phyloP scores from a whole-genome alignment of 768 basidiomycete species.

The Trametes coccinea region DNA sequence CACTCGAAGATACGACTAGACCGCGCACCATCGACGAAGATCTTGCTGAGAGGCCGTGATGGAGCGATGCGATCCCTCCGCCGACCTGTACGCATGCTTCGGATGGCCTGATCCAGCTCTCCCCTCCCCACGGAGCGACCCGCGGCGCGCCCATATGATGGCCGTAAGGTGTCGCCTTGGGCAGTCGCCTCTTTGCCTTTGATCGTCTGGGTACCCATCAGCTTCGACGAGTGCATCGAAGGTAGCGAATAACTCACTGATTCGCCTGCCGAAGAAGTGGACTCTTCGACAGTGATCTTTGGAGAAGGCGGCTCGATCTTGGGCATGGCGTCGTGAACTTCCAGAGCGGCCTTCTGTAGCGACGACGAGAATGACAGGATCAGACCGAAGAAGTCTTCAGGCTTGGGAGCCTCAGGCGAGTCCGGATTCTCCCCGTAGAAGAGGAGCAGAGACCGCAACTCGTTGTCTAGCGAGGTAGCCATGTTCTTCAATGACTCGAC shows the following conservation, averaged over 20 bases:
- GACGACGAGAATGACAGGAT: slow-evolving; percentile 74
- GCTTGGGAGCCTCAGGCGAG: slow-evolving; percentile 61
- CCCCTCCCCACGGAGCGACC: slow-evolving; percentile 69
- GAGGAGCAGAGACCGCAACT: slow-evolving; percentile 56
- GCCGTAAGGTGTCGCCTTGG: slow-evolving; percentile 33
- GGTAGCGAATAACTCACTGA: slow-evolving; percentile 14
- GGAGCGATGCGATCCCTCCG: slow-evolving; percentile 47
- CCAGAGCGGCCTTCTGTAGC: slow-evolving; percentile 73
- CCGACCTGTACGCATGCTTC: slow-evolving; percentile 72
- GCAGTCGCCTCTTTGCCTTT: slow-evolving; percentile 33
- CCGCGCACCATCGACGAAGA: slow-evolving; percentile 68
- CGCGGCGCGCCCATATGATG: slow-evolving; percentile 44
- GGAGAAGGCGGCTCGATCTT: slow-evolving; percentile 31
- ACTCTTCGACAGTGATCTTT: slow-evolving; percentile 21
- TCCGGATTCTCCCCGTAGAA: slow-evolving; percentile 82
- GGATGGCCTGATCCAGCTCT: slow-evolving; percentile 81
- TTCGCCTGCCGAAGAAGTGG: slow-evolving; percentile 21
- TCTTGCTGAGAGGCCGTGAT: slow-evolving; percentile 66
- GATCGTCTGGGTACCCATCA: slow-evolving; percentile 40
- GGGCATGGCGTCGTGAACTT: slow-evolving; percentile 55
- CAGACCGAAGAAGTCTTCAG: slow-evolving; percentile 81
- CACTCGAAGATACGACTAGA: slow-evolving; percentile 33
- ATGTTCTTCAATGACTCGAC: slow-evolving; percentile 70
- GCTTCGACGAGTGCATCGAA: neutral
- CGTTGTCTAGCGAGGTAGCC: slow-evolving; percentile 54